Conservation (phyloP, 352 stramenopile genomes). For the Phytophthora citricola region DNA sequence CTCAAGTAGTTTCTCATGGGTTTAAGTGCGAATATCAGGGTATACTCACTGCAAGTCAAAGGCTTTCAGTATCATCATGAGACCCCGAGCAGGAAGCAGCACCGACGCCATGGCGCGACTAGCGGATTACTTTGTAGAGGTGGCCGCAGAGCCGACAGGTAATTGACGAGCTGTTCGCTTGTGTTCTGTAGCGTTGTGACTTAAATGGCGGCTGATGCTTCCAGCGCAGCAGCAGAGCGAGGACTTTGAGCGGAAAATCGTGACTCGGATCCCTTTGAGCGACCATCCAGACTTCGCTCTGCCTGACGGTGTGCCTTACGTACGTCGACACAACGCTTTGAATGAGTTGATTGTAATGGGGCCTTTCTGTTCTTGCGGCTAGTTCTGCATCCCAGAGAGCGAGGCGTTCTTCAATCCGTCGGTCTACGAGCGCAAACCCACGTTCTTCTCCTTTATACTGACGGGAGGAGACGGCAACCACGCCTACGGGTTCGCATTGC, state of each 20-base stretch:
- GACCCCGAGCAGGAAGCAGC: background rate
- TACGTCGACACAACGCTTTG: conserved; percentile 31
- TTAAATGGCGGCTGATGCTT: no score
- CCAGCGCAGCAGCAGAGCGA: conserved; percentile 33
- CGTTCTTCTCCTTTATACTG: conserved; percentile 85
- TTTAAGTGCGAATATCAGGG: conserved; percentile 4
- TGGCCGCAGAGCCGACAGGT: conserved; percentile 51
- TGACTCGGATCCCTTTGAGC: conserved; percentile 45
- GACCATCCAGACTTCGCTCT: conserved; percentile 72
- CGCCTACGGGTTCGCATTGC: conserved; percentile 77
- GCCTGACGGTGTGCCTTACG: conserved; percentile 71
- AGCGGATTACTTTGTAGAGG: conserved; percentile 82
- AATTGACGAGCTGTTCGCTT: background rate
- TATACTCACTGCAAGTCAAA: background rate
- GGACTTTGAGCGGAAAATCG: conserved; percentile 52
- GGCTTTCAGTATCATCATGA: background rate
- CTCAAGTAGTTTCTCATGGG: background rate
- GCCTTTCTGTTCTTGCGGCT: background rate
- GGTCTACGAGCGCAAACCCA: conserved; percentile 66
- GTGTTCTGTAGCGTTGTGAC: no score
- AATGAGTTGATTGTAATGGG: background rate
- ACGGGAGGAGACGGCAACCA: conserved; percentile 74
- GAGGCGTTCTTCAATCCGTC: conserved; percentile 45
- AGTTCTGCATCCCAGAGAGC: conserved; percentile 83
- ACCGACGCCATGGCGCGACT: conserved; percentile 40